These are phyloP conservation scores for Penicillium dipodomyicola DNA, from an alignment of 495 filamentous ascomycete species.

Conservation along the genomic window DNA sequence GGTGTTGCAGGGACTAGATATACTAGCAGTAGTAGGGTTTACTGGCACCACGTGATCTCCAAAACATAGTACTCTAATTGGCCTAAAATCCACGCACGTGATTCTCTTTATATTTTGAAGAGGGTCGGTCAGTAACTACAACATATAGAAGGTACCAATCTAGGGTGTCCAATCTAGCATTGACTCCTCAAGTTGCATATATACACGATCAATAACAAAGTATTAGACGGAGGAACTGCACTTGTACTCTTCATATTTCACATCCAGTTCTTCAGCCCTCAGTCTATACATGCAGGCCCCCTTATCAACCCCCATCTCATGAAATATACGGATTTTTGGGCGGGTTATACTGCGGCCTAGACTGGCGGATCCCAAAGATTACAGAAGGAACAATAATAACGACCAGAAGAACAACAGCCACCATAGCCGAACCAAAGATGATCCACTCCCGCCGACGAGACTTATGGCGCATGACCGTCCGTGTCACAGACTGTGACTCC, in stretches of 20 bases:
- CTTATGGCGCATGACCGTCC: conserved; percentile 5
- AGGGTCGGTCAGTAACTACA: no score
- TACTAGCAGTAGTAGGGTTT: no score
- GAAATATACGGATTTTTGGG: not conserved
- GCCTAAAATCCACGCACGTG: no score
- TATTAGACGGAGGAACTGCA: not conserved
- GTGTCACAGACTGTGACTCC: conserved; percentile 2
- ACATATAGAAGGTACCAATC: no score
- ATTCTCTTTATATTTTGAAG: no score
- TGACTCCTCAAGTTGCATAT: not conserved
- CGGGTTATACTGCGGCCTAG: not conserved
- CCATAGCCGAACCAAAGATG: conserved; percentile 3
- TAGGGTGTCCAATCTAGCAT: no score
- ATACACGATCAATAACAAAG: not conserved
- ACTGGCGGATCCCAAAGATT: conserved; percentile 6
- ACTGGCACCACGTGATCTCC: no score
- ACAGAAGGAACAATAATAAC: conserved; percentile 13
- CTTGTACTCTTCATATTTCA: not conserved
- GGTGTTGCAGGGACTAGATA: no score
- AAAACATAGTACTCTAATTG: no score
- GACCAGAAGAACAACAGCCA: conserved; percentile 3
- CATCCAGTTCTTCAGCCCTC: not conserved
- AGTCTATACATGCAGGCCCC: not conserved
- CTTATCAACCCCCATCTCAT: not conserved
- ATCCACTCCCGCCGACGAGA: conserved; percentile 9